phyloP scores from a whole-genome alignment of 176 grass and related monocot genomes.

The Hordeum vulgare region MorexV3_pseudomolecules_assembly NC_058524.1:581448644-581449143 shows the following conservation, averaged over 20 bases:
- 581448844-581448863: background rate
- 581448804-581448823: background rate
- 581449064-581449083: slow-evolving; percentile 92
- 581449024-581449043: slow-evolving; percentile 4
- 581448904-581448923: background rate
- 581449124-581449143: slow-evolving; percentile 66
- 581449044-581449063: slow-evolving; percentile 7
- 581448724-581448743: background rate
- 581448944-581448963: background rate
- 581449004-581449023: background rate
- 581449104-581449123: slow-evolving; percentile 82
- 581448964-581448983: background rate
- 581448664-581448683: background rate
- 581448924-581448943: slow-evolving; percentile 1
- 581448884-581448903: background rate
- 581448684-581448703: background rate
- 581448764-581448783: background rate
- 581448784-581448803: background rate
- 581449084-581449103: slow-evolving; percentile 89
- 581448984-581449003: background rate
- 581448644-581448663: background rate
- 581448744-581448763: background rate
- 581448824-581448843: background rate
- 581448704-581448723: background rate
- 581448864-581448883: background rate